Conservation (phyloP, 2,329 filamentous ascomycete genomes). For the Nemania sp. region DNA sequence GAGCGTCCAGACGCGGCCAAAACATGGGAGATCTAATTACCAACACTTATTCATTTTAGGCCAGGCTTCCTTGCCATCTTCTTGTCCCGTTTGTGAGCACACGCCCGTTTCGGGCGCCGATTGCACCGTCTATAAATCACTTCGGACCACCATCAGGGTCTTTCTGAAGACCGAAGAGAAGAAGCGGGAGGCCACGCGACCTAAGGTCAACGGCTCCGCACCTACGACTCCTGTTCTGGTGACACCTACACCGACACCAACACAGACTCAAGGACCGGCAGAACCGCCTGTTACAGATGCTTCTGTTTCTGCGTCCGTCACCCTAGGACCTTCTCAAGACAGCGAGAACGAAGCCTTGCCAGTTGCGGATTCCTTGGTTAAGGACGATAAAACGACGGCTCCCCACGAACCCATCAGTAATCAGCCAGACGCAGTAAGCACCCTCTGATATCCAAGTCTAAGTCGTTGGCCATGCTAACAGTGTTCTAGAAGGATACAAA, state of each 20-base stretch:
- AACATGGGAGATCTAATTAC: neutral
- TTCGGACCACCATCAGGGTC: slow-evolving; percentile 90
- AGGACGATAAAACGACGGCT: slow-evolving; percentile 2
- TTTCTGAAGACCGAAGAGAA: slow-evolving; percentile 91
- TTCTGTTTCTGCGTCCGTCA: slow-evolving; percentile 13
- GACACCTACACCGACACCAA: slow-evolving; percentile 43
- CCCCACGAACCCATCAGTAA: slow-evolving; percentile 1
- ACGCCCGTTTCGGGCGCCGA: slow-evolving; percentile 83
- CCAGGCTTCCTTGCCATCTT: slow-evolving; percentile 74
- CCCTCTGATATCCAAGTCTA: neutral
- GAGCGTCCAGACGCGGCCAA: slow-evolving; percentile 3
- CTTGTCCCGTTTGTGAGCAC: slow-evolving; percentile 93
- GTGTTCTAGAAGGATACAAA: slow-evolving; percentile 13
- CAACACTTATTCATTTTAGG: slow-evolving; percentile 55
- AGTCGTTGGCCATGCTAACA: slow-evolving; percentile 13
- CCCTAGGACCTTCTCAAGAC: slow-evolving; percentile 21
- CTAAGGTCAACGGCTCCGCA: slow-evolving; percentile 50
- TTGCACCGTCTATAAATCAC: slow-evolving; percentile 84
- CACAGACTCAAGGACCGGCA: slow-evolving; percentile 37
- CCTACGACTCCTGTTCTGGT: slow-evolving; percentile 50
- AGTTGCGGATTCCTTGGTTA: slow-evolving; percentile 13
- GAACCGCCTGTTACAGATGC: slow-evolving; percentile 29
- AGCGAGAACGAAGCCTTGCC: slow-evolving; percentile 13
- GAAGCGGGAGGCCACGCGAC: slow-evolving; percentile 72
- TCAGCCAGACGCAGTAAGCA: slow-evolving; percentile 18